Conservation (phyloP, 2,329 filamentous ascomycete species). For the Zelopaecilomyces penicillatus region DNA sequence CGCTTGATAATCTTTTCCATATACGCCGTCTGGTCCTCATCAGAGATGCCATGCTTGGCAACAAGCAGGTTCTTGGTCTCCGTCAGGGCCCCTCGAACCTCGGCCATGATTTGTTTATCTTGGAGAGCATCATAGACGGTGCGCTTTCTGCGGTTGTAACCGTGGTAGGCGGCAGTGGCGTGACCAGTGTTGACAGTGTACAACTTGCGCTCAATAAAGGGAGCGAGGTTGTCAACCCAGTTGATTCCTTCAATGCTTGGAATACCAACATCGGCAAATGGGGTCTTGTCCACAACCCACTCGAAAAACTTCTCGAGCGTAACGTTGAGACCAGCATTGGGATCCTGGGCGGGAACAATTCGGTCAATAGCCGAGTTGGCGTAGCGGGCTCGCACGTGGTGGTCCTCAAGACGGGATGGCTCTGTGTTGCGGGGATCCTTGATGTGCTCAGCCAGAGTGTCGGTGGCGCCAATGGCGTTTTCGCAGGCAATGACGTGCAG, state of each 20-base stretch:
- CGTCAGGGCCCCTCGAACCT: slow-evolving; percentile 70
- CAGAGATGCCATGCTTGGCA: slow-evolving; percentile 72
- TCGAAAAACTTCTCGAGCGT: slow-evolving; percentile 98
- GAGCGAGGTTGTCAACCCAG: slow-evolving; percentile 84
- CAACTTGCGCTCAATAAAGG: slow-evolving; percentile 98
- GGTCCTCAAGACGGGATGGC: slow-evolving; percentile 55
- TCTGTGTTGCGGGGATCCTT: slow-evolving; percentile 65
- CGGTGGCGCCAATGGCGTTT: slow-evolving; percentile 92
- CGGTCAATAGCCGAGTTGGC: slow-evolving; percentile 98
- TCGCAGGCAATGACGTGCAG: slow-evolving; percentile 94
- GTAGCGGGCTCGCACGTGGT: slow-evolving; percentile 72
- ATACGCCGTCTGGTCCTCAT: slow-evolving; percentile 72
- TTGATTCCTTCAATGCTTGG: slow-evolving; percentile 81
- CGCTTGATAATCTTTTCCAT: slow-evolving; percentile 86
- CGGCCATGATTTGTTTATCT: slow-evolving; percentile 68
- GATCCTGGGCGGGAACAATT: slow-evolving; percentile 86
- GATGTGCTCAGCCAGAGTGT: slow-evolving; percentile 76
- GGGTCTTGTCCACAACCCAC: slow-evolving; percentile 88
- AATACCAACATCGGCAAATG: slow-evolving; percentile 59
- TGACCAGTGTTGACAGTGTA: slow-evolving; percentile 99
- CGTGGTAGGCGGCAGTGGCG: slow-evolving; percentile 92
- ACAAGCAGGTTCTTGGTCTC: slow-evolving; percentile 85
- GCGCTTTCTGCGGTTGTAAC: slow-evolving; percentile 74
- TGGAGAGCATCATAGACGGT: slow-evolving; percentile 84
- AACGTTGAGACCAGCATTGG: slow-evolving; percentile 74